Conservation (phyloP, 2,329 filamentous ascomycete species). For the Chalara sp. region DNA sequence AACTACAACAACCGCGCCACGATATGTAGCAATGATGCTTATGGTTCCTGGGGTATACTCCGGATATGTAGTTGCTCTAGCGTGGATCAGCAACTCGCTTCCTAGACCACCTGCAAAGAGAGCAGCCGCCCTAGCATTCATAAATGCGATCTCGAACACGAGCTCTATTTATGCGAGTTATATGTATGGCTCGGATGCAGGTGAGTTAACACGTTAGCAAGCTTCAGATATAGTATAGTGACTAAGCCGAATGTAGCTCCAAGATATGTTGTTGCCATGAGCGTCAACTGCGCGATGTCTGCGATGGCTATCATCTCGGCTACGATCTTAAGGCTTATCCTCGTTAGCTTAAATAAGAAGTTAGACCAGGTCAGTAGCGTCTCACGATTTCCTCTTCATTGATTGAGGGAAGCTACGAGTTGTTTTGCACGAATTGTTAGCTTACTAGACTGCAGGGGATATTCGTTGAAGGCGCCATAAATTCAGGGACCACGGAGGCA, state of each 20-base stretch:
- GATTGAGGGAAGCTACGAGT: conserved; percentile 21
- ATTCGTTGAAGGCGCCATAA: conserved; percentile 31
- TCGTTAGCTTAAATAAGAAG: conserved; percentile 62
- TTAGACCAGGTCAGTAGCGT: conserved; percentile 53
- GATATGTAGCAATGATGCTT: conserved; percentile 67
- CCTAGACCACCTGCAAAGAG: conserved; percentile 60
- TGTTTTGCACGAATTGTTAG: too few species aligned
- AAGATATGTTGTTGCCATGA: conserved; percentile 43
- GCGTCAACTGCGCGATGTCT: conserved; percentile 60
- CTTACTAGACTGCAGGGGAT: neutral
- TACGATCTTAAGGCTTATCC: conserved; percentile 53
- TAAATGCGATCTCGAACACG: conserved; percentile 67
- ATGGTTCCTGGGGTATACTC: conserved; percentile 61
- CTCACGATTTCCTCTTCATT: conserved; percentile 7
- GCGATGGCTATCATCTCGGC: conserved; percentile 59
- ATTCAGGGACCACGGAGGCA: conserved; percentile 47
- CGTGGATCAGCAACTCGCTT: conserved; percentile 72
- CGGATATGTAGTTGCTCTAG: conserved; percentile 59
- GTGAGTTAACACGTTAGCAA: conserved; percentile 2
- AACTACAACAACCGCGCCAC: conserved; percentile 51
- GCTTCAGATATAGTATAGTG: neutral
- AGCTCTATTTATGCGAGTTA: conserved; percentile 65
- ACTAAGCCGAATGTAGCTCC: conserved; percentile 7
- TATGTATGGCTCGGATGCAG: conserved; percentile 50
- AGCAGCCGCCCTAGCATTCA: conserved; percentile 64